These are phyloP conservation scores for Botryotinia convoluta DNA, from an alignment of 2,329 filamentous ascomycete genomes.

Conservation along the genomic window DNA sequence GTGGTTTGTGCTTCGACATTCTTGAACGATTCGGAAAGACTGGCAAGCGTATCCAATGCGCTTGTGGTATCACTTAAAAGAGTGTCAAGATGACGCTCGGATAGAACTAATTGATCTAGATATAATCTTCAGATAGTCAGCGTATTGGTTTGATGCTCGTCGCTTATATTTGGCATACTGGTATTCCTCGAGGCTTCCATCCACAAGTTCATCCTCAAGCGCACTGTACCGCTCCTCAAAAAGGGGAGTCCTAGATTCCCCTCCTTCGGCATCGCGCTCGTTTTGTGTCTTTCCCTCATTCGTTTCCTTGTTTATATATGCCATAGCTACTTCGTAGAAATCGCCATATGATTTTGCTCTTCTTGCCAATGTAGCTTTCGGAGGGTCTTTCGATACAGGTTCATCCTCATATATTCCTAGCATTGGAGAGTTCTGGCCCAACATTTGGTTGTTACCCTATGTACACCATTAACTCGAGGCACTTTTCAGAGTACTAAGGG, in stretches of 20 bases:
- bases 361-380: constrained; percentile 61
- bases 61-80: constrained; percentile 74
- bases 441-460: constrained; percentile 50
- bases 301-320: constrained; percentile 52
- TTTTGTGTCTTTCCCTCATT: constrained; percentile 28
- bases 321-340: constrained; percentile 64
- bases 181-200: constrained; percentile 83
- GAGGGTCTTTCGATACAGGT: constrained; percentile 56
- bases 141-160: not conserved
- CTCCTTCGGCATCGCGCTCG: constrained; percentile 39
- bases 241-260: constrained; percentile 51
- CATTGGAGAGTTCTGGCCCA: constrained; percentile 54
- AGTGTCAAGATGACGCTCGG: constrained; percentile 76
- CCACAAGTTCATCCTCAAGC: constrained; percentile 66
- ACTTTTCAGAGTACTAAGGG: not conserved
- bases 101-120: constrained; percentile 75
- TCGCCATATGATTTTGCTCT: constrained; percentile 77
- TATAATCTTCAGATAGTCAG: constrained; percentile 57
- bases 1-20: constrained; percentile 86
- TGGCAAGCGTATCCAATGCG: constrained; percentile 72
- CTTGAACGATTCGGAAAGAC: constrained; percentile 81
- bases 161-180: constrained; percentile 53
- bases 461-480: constrained; percentile 39
- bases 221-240: constrained; percentile 53
- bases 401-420: constrained; percentile 57